Evolutionary conservation across 108 stramenopile genomes (phyloP).

Genomic region (Pelagomonas calceolata): DNA sequence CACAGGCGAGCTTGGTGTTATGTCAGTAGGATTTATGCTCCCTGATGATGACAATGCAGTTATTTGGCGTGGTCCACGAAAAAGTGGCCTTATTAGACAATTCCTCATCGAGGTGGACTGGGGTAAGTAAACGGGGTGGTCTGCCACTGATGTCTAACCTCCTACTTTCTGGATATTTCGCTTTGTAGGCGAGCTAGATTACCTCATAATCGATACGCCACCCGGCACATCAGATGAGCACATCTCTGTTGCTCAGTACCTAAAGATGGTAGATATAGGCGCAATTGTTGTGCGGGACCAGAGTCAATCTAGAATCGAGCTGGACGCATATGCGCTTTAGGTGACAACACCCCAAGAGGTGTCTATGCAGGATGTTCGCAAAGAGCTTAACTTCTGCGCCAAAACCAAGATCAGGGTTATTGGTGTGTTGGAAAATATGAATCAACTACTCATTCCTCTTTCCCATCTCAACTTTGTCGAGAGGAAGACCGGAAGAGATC

Average conservation of each 20-base stretch:
- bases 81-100: constrained; percentile 98
- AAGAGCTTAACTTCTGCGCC: constrained; percentile 93
- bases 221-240: constrained; percentile 99
- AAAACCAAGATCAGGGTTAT: constrained; percentile 85
- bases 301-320: constrained; percentile 32
- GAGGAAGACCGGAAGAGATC: constrained; percentile 5
- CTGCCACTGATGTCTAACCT: too few relatives aligned
- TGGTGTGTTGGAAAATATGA: constrained; percentile 98
- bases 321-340: constrained; percentile 85
- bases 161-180: too few relatives aligned
- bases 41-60: constrained; percentile 84
- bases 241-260: constrained; percentile 90
- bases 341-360: constrained; percentile 98
- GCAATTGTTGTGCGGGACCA: too few relatives aligned
- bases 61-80: constrained; percentile 96
- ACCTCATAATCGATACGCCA: constrained; percentile 94
- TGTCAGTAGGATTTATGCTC: constrained; percentile 92
- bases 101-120: constrained; percentile 88
- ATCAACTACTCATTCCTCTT: constrained; percentile 50
- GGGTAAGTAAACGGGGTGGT: constrained; percentile 59
- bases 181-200: constrained; percentile 78
- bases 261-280: constrained; percentile 57
- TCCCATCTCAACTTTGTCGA: constrained; percentile 46
- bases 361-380: constrained; percentile 93
- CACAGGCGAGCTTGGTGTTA: constrained; percentile 75